Base-by-base conservation (phyloP, 2,329 filamentous ascomycete genomes). In the Pyrenochaeta sp. region DNA sequence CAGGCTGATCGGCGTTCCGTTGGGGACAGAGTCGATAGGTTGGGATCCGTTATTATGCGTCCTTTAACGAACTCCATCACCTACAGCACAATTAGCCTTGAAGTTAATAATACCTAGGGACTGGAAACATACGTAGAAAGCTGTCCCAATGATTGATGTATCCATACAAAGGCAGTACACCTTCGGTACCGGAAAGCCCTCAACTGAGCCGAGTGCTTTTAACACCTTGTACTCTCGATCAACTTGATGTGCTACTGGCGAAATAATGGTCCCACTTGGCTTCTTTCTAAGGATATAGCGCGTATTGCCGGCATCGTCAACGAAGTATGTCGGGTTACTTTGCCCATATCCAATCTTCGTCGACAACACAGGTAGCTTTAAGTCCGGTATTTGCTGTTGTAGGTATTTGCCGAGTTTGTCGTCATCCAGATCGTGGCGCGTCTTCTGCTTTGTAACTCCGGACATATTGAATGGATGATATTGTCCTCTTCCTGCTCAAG, bases 21-120 rank as follows among this genome's bases (percentile, higher is more conserved):
- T 0, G 89, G 78, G 19, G 83, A 82, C 13, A 92, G 85, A 0
- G 27, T 89, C 0, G 91, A 92, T 73, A 97, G 88, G 45, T 89
- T 82, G 30, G 92, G 90, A 77, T 98, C 92, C 67, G 93, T 91
- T 72, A 97, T 91, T 78, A 97, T 96, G 72, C 94, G 89, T 25
- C 95, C 95, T 74, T 95, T 90, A 52, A 98, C 83, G 75, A 93
- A 98, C 77, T 92, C 89, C 95, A 98, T 98, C 72, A 98, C 88
- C 73, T 76, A 13, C 1, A 39, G n/a, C 10, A 8, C 15, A 19
- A n/a, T 39, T 19, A 39, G 13, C 15, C 4, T 39, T 5, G 36
- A n/a, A n/a, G 3, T 10, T 39, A 3, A 19, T 39, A 8, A n/a
- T 5, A 39, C 15, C 5, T 8, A 13, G 13, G 15, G 8, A 5